Base-by-base conservation (phyloP, 2,329 filamentous ascomycete species). In the Pestalotiopsis fici region DNA sequence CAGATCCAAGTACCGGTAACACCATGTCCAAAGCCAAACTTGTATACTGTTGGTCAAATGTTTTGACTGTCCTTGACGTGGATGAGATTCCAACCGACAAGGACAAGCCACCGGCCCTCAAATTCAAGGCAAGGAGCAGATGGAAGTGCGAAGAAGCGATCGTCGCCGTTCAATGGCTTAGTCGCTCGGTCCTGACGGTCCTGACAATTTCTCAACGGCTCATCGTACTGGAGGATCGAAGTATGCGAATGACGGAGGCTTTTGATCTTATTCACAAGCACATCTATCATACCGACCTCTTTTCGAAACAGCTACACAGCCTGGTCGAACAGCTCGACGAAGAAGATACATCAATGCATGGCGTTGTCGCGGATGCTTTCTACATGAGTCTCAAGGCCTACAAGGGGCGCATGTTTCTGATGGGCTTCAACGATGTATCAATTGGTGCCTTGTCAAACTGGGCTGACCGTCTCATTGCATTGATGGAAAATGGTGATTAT, bases 401-500 rank as follows among this genome's bases (percentile, higher is more conserved):
- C 81, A 99, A 98, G 79, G 95, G 96, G 4, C 89, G 95, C 35
- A 85, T 98, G 43, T 99, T 99, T 75, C 82, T 98, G 3, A 85
- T 99, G 9, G 95, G 96, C n/a, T 95, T 95, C 81, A 96, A 95
- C 75, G 95, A 98, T 75, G 84, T 98, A 54, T 93, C 94, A 0
- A 93, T 98, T 60, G 96, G 96, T 2, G 93, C 92, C 4, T 81
- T 99, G 39, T 98, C 96, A 0, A 99, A 99, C 73, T 99, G 96
- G 96, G 95, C 96, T 2, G 96, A 99, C 78, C 87, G 96, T 54
- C 83, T 99, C 21, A 90, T 98, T 71, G 95, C 95, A 0, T 85
- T 98, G 72, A 98, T 99, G 93, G 95, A 98, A 77, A 89, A 94
- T 66, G 96, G 96, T n/a, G 94, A 98, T 79, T 97, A 97, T 75